Evolutionary conservation across 1,284 basidiomycete species (phyloP).

Genomic region (Puccinia hordei): DNA sequence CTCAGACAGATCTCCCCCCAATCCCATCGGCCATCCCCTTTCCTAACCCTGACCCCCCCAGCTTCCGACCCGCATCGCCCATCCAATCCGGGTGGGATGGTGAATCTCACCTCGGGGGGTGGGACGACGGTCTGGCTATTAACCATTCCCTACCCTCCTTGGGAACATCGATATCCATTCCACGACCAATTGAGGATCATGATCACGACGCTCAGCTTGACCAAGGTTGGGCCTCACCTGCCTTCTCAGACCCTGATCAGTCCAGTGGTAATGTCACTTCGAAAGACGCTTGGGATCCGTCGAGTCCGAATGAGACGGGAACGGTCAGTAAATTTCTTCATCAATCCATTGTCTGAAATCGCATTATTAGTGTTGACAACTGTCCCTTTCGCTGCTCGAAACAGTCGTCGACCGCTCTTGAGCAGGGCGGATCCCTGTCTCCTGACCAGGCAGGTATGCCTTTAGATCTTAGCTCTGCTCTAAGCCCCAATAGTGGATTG

Average conservation of each 20-base stretch:
- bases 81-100: constrained; percentile 39
- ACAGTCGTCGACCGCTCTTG: constrained; percentile 14
- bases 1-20: constrained; percentile 4
- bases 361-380: background rate
- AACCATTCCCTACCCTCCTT: constrained; percentile 12
- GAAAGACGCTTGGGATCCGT: constrained; percentile 28
- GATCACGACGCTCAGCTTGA: background rate
- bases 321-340: background rate
- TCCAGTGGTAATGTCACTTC: background rate
- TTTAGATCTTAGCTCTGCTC: constrained; percentile 11
- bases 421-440: background rate
- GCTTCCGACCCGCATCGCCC: background rate
- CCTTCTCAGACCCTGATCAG: constrained; percentile 1
- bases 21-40: constrained; percentile 26
- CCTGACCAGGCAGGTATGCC: background rate
- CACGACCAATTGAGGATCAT: background rate
- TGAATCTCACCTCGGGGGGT: constrained; percentile 32
- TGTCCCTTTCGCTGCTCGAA: background rate
- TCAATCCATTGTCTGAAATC: background rate
- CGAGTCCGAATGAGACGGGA: background rate
- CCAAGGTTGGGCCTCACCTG: constrained; percentile 22
- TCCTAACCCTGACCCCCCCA: background rate
- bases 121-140: constrained; percentile 19
- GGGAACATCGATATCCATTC: constrained; percentile 1
- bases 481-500: constrained; percentile 24